These are phyloP conservation scores for Eucalyptus curtisii DNA, from an alignment of 345 rosid genomes.

Conservation along the genomic window DNA sequence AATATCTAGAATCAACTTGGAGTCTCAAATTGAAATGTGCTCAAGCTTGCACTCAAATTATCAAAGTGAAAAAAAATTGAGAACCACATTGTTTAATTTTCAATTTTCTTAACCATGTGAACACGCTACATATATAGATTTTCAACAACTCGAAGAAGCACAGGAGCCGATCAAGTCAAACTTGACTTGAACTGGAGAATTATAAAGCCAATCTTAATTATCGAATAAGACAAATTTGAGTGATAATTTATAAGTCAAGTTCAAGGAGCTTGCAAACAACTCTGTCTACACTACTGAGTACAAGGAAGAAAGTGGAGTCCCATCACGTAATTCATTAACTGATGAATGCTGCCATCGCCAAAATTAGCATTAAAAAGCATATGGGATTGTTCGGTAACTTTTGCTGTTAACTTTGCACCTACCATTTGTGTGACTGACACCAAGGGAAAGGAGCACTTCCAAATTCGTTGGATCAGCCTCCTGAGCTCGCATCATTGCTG, in stretches of 20 bases:
- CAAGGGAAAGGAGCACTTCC: constrained; percentile 98
- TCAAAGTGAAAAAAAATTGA: background rate
- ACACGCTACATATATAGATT: background rate
- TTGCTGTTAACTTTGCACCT: constrained; percentile 6
- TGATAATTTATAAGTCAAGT: background rate
- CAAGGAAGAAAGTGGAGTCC: background rate
- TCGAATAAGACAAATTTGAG: background rate
- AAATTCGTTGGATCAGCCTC: constrained; percentile 93
- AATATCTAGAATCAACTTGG: background rate
- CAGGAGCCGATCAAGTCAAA: background rate
- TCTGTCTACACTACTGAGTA: background rate
- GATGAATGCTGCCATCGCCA: background rate
- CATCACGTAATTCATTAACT: background rate
- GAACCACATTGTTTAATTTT: background rate
- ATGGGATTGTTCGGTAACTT: background rate
- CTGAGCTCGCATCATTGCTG: constrained; percentile 99
- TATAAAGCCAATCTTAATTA: background rate
- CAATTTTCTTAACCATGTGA: background rate
- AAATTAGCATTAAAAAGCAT: background rate
- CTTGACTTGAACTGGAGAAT: background rate
- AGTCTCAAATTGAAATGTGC: background rate
- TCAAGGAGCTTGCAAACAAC: background rate
- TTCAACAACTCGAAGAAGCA: background rate
- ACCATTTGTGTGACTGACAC: constrained; percentile 99
- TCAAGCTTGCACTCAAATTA: background rate